Conservation (phyloP, 2,329 filamentous ascomycete genomes). For the Metarhizium robertsii region DNA sequence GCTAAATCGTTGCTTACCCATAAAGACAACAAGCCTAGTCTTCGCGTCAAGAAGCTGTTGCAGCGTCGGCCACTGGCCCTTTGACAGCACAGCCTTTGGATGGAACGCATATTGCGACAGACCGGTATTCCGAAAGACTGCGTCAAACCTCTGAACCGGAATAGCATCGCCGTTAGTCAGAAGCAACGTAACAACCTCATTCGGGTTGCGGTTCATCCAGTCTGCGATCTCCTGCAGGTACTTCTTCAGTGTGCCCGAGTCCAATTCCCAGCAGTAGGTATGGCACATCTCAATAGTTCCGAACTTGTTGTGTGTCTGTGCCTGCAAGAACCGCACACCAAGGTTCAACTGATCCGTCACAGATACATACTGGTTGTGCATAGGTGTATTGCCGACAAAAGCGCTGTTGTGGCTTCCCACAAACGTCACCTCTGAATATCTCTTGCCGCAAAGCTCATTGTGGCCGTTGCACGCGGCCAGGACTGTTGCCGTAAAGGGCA, state of each 20-base stretch:
- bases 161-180: constrained; percentile 54
- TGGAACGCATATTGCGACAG: constrained; percentile 48
- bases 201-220: constrained; percentile 49
- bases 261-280: constrained; percentile 49
- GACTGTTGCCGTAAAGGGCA: constrained; percentile 11
- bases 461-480: constrained; percentile 46
- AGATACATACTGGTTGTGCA: constrained; percentile 52
- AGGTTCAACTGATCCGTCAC: constrained; percentile 48
- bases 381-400: constrained; percentile 46
- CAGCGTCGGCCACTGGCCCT: constrained; percentile 60
- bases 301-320: constrained; percentile 48
- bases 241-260: constrained; percentile 45
- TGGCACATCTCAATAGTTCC: constrained; percentile 53
- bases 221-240: constrained; percentile 49
- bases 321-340: constrained; percentile 56
- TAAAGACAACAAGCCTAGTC: constrained; percentile 61
- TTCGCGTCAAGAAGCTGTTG: constrained; percentile 51
- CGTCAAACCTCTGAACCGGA: constrained; percentile 42
- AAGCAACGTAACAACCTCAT: constrained; percentile 55
- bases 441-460: constrained; percentile 42
- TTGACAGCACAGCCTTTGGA: constrained; percentile 30
- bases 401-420: constrained; percentile 57
- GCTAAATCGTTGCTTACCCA: constrained; percentile 37
- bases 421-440: constrained; percentile 51
- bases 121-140: constrained; percentile 44